Evolutionary conservation across 768 basidiomycete genomes (phyloP), one percentile per base, ranked within the genome.

Genomic region (Rubroboletus pulcherrimus): DNA sequence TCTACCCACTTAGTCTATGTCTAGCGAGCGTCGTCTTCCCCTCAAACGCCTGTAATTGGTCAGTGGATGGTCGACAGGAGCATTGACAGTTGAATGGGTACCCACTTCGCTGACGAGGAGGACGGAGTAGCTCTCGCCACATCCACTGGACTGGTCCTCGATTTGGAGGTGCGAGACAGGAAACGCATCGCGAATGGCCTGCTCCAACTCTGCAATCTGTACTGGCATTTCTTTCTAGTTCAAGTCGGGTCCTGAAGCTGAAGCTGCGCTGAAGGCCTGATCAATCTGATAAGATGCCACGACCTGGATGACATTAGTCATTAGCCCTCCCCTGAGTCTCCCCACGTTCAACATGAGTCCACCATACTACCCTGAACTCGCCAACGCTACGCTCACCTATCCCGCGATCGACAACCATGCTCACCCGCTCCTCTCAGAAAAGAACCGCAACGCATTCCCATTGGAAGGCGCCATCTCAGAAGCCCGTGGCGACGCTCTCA

Each of bases 361-460:
- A 14, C 51, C 41, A 11, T 53, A 61, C 55, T 61, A 54, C 33
- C 57, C 53, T 5, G 48, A 66, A 8, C 61, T 71, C 40, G 61
- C 54, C 41, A 31, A 49, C 29, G 48, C 51, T 21, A 57, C 59
- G 26, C 60, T 71, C 30, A 24, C 53, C 26, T 78, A 74, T 48
- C 86, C 85, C 19, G 82, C 81, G 0, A 87, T 89, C 65, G 89
- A 91, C 72, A 90, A 91, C 66, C 90, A 91, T 64, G 86, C 88
- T 0, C 90, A 91, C 63, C 85, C 88, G 2, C 73, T 92, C 19
- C 74, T 91, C 45, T 72, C 74, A 24, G 74, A 71, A 7, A 71
- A 71, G 19, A 63, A 80, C 51, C 78, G 84, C 31, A 48, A 71
- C 21, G 58, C 55, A 2, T 61, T 88, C 17, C 78, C 83, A 0